Percentiles rank a stretch among this genome's conserved stretches.
Conservation (phyloP, 1,139 yeast genomes). For the Yamadazyma jaroonii region DNA sequence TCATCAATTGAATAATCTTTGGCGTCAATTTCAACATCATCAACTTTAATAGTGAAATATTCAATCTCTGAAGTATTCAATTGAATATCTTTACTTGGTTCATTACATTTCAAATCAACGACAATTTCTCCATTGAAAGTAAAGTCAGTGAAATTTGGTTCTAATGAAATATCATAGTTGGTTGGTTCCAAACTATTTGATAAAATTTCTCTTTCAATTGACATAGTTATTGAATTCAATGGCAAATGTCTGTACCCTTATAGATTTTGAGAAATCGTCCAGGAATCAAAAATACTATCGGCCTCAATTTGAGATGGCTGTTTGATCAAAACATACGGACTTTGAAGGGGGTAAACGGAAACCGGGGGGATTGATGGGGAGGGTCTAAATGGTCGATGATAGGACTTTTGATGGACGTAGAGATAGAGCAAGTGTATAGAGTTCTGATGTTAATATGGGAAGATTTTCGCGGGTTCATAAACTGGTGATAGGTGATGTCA, state of each 20-base stretch:
- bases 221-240: background rate
- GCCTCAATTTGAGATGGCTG: background rate
- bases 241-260: background rate
- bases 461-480: too few relatives aligned
- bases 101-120: conserved; percentile 63
- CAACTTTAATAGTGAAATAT: conserved; percentile 49
- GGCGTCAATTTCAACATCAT: conserved; percentile 29
- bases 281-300: background rate
- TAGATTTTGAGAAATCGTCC: background rate
- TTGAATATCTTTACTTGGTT: conserved; percentile 48
- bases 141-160: conserved; percentile 71
- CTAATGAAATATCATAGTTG: conserved; percentile 68
- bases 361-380: too few relatives aligned
- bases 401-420: too few relatives aligned
- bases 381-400: too few relatives aligned
- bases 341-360: too few relatives aligned
- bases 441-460: too few relatives aligned
- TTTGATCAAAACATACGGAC: background rate
- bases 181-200: conserved; percentile 72
- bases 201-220: conserved; percentile 56
- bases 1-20: conserved; percentile 36
- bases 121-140: conserved; percentile 65
- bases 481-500: too few relatives aligned
- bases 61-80: conserved; percentile 68
- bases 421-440: too few relatives aligned